Percentiles rank a stretch among this genome's conserved stretches.
These are phyloP conservation scores for Podospora comata DNA, from an alignment of 495 filamentous ascomycete species.

Conservation along the genomic window DNA sequence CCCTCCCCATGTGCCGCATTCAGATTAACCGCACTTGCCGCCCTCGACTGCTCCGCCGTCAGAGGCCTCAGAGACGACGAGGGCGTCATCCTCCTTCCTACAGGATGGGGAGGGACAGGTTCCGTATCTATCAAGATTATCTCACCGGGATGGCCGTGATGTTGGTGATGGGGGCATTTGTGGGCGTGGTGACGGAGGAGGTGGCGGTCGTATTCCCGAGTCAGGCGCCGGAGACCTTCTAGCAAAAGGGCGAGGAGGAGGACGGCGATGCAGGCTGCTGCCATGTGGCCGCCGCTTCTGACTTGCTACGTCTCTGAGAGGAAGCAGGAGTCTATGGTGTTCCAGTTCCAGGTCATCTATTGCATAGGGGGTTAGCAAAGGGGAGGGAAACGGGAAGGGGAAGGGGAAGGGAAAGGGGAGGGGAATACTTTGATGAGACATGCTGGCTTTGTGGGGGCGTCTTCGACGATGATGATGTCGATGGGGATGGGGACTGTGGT, in stretches of 20 bases:
- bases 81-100: neutral
- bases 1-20: neutral
- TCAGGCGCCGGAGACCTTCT: slow-evolving; percentile 23
- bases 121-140: neutral
- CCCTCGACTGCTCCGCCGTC: neutral
- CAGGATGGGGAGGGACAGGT: neutral
- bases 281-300: slow-evolving; percentile 33
- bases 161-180: too few relatives aligned
- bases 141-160: neutral
- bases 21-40: neutral
- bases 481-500: neutral
- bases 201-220: slow-evolving; percentile 8
- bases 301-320: slow-evolving; percentile 35
- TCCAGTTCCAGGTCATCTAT: slow-evolving; percentile 48
- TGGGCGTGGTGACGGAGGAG: neutral
- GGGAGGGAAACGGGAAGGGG: neutral
- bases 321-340: slow-evolving; percentile 40
- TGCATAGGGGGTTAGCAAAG: neutral
- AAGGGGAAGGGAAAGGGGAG: neutral
- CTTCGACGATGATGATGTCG: neutral
- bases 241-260: slow-evolving; percentile 41
- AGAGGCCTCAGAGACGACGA: neutral
- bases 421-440: neutral
- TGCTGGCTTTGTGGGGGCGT: neutral
- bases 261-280: slow-evolving; percentile 43